phyloP scores from a whole-genome alignment of 495 filamentous ascomycete species.

The Trichoderma gamsii region DNA sequence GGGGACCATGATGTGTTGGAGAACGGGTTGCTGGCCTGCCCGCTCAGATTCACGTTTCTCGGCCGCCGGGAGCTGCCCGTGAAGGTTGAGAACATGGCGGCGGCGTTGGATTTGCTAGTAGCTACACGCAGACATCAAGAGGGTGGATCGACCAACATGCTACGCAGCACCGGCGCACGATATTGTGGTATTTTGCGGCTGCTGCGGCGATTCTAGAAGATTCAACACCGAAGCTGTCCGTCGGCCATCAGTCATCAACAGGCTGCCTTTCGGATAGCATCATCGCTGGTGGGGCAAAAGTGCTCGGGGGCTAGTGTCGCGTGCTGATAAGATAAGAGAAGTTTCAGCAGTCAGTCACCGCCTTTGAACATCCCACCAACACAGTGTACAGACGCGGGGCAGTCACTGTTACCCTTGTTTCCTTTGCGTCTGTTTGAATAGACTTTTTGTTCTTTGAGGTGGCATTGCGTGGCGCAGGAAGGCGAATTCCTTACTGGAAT shows the following conservation, averaged over 20 bases:
- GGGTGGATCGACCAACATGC: neutral
- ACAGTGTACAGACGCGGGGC: neutral
- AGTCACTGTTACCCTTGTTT: slow-evolving; percentile 4
- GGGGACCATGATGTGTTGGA: slow-evolving; percentile 47
- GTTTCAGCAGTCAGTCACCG: neutral
- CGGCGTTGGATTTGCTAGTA: neutral
- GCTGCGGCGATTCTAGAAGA: slow-evolving; percentile 10
- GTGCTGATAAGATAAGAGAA: slow-evolving; percentile 11
- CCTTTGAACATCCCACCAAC: slow-evolving; percentile 12
- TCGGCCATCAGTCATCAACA: slow-evolving; percentile 8
- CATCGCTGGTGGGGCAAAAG: slow-evolving; percentile 8
- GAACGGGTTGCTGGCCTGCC: slow-evolving; percentile 71
- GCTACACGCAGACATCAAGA: slow-evolving; percentile 6
- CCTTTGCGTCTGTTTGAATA: neutral
- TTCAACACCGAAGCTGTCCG: neutral
- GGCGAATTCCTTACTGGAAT: neutral
- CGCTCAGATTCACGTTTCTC: slow-evolving; percentile 90
- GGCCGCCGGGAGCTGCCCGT: slow-evolving; percentile 78
- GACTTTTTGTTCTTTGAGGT: too few species aligned
- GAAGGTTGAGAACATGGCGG: slow-evolving; percentile 79
- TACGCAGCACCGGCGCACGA: neutral
- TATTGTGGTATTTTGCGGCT: neutral
- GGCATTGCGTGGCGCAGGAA: neutral
- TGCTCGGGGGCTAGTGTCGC: slow-evolving; percentile 3
- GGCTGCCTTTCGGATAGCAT: neutral